These are phyloP conservation scores for Neofusicoccum kwambonambiense DNA, from an alignment of 2,329 filamentous ascomycete genomes.

Conservation along the genomic window DNA sequence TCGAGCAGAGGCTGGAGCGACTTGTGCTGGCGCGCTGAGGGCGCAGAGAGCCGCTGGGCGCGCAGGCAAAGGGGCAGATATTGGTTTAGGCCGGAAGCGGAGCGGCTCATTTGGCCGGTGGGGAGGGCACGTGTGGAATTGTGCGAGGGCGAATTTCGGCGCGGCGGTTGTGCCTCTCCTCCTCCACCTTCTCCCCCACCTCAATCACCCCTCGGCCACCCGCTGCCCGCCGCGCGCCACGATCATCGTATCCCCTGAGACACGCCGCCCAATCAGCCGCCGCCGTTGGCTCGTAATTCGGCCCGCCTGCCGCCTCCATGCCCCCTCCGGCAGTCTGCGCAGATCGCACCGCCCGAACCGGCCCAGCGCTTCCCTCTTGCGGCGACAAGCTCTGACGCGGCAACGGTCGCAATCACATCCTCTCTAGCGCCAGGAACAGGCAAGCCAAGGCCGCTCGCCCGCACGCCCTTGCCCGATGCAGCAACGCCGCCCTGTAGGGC, in stretches of 20 bases:
- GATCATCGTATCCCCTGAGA: constrained; percentile 5
- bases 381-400: background rate
- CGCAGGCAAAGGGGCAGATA: constrained; percentile 5
- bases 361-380: background rate
- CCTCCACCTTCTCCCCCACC: constrained; percentile 8
- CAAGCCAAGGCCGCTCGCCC: background rate
- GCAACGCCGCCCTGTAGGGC: background rate
- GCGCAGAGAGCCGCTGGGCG: background rate
- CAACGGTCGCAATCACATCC: background rate
- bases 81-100: constrained; percentile 9
- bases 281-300: background rate
- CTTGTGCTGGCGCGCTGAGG: background rate
- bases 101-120: constrained; percentile 5
- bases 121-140: background rate
- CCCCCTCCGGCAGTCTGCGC: background rate
- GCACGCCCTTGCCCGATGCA: background rate
- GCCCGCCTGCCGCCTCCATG: background rate
- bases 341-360: background rate
- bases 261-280: background rate
- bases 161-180: background rate
- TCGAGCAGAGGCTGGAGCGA: background rate
- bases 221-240: background rate
- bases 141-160: background rate
- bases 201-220: background rate
- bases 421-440: background rate